A percentile compares a stretch with the other conserved stretches of the same genome.
Conservation (phyloP, 202 grass and related monocot genomes). For the Zizania palustris region DNA sequence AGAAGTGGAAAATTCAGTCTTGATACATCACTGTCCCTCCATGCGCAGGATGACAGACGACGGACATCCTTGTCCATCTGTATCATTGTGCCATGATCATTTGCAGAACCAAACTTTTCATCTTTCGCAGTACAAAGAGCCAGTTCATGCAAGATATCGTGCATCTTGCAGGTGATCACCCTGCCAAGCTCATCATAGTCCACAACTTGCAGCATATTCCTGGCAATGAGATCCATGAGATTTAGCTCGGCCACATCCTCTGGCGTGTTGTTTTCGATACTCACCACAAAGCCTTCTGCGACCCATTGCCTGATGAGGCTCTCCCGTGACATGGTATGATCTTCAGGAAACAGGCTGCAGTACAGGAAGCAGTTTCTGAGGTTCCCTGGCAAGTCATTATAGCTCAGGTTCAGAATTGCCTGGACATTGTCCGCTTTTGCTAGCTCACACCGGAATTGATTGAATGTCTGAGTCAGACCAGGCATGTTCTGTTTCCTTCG, state of each 20-base stretch:
- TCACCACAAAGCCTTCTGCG: too few species aligned
- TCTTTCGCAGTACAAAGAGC: slow-evolving; percentile 39
- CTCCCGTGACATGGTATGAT: too few species aligned
- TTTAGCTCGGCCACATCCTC: too few species aligned
- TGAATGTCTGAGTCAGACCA: slow-evolving; percentile 49
- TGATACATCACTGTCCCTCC: background rate
- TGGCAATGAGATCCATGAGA: slow-evolving; percentile 47
- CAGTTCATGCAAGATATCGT: slow-evolving; percentile 46
- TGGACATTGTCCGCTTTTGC: slow-evolving; percentile 34
- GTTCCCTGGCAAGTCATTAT: slow-evolving; percentile 42
- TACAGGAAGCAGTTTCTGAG: slow-evolving; percentile 58
- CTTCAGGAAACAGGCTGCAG: slow-evolving; percentile 12
- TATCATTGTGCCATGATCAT: slow-evolving; percentile 4
- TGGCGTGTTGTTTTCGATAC: too few species aligned
- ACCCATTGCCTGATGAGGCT: too few species aligned
- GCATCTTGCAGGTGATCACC: slow-evolving; percentile 48
- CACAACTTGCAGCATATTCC: slow-evolving; percentile 46
- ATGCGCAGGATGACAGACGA: slow-evolving; percentile 34
- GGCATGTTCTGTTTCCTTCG: slow-evolving; percentile 25
- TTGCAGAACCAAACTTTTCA: slow-evolving; percentile 40
- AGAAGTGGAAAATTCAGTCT: slow-evolving; percentile 37
- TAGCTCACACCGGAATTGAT: slow-evolving; percentile 49
- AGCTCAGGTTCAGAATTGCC: slow-evolving; percentile 49
- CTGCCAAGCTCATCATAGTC: slow-evolving; percentile 45
- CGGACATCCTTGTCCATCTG: slow-evolving; percentile 29